Conservation (phyloP, 2,329 filamentous ascomycete species). For the Penicillium sclerotiorum region DNA sequence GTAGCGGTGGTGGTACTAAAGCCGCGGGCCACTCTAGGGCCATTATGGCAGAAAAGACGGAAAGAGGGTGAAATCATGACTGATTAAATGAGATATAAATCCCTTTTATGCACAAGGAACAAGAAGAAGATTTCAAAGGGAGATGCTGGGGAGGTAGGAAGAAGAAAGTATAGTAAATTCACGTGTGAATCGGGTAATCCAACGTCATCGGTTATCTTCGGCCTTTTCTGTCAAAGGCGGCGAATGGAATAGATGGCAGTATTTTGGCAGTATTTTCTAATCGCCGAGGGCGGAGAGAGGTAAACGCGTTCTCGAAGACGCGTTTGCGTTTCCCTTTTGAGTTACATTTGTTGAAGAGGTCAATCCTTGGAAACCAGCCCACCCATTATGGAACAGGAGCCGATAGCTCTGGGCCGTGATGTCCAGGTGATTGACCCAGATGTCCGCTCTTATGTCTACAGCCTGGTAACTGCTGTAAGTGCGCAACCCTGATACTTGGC, state of each 20-base stretch:
- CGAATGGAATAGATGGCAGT: neutral
- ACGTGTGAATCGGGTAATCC: constrained; percentile 26
- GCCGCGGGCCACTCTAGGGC: constrained; percentile 49
- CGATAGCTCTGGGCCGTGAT: constrained; percentile 46
- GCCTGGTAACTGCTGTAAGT: constrained; percentile 87
- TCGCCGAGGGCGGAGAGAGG: constrained; percentile 18
- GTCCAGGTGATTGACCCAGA: constrained; percentile 77
- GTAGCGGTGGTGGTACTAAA: constrained; percentile 71
- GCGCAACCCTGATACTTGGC: constrained; percentile 1
- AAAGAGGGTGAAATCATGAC: constrained; percentile 42
- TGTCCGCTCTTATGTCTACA: constrained; percentile 90
- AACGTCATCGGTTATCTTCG: constrained; percentile 31
- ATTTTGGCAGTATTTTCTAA: constrained; percentile 20
- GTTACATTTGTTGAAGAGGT: constrained; percentile 10
- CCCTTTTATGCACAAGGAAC: neutral
- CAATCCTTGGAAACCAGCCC: neutral
- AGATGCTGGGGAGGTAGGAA: constrained; percentile 5
- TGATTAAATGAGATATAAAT: neutral
- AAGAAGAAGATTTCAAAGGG: neutral
- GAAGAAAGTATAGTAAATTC: constrained; percentile 20
- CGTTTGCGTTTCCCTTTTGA: constrained; percentile 27
- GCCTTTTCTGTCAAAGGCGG: constrained; percentile 7
- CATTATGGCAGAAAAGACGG: constrained; percentile 33
- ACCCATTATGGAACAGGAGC: constrained; percentile 46
- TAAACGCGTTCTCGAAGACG: constrained; percentile 23